phyloP scores from a whole-genome alignment of 495 filamentous ascomycete species.

The Penicillium taxi region DNA sequence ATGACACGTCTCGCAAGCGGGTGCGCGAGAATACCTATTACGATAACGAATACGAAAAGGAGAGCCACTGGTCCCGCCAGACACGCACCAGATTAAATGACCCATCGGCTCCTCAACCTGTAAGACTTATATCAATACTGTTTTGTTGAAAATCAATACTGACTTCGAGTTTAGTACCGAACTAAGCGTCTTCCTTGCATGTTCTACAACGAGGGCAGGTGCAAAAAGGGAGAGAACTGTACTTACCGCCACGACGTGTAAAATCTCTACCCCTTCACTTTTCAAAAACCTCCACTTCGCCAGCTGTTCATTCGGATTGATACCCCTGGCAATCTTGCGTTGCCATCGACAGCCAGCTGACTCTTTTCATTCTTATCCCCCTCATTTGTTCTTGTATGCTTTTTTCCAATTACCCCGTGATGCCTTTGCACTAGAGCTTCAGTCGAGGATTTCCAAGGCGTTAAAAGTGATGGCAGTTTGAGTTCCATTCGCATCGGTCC shows the following conservation, averaged over 20 bases:
- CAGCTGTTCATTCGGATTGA: background rate
- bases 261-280: background rate
- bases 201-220: conserved; percentile 72
- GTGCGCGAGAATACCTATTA: conserved; percentile 27
- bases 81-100: conserved; percentile 31
- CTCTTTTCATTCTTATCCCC: conserved; percentile 1
- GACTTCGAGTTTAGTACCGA: conserved; percentile 26
- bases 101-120: conserved; percentile 32
- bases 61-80: conserved; percentile 19
- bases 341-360: background rate
- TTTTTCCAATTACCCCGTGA: too few relatives aligned
- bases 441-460: conserved; percentile 1
- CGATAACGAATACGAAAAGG: conserved; percentile 21
- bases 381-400: background rate
- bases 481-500: too few relatives aligned
- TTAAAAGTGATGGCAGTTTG: too few relatives aligned
- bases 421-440: background rate
- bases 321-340: background rate
- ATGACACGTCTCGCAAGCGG: conserved; percentile 41
- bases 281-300: conserved; percentile 7
- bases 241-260: conserved; percentile 61
- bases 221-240: conserved; percentile 76
- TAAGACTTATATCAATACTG: conserved; percentile 12
- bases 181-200: conserved; percentile 52
- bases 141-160: conserved; percentile 5